Evolutionary conservation across 768 basidiomycete species (phyloP).

Genomic region (Phaeotremella fagi): DNA sequence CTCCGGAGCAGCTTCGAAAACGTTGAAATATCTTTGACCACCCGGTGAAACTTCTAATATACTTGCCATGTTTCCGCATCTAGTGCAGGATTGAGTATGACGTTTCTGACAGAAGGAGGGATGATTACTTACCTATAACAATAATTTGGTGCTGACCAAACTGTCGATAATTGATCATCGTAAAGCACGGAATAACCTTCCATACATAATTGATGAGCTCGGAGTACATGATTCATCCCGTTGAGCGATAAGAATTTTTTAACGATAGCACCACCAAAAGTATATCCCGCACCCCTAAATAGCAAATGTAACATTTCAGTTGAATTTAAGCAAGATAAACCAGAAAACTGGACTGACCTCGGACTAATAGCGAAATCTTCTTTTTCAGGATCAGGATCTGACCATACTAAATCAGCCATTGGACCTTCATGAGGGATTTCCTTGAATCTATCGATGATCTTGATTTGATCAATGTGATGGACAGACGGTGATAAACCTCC

Average conservation of each 20-base stretch:
- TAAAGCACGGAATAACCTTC: slow-evolving; percentile 98
- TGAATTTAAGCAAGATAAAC: no score
- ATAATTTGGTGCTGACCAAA: slow-evolving; percentile 98
- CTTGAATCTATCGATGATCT: slow-evolving; percentile 96
- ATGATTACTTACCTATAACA: slow-evolving; percentile 69
- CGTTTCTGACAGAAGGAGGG: neutral
- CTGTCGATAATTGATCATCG: slow-evolving; percentile 89
- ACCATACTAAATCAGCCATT: slow-evolving; percentile 99
- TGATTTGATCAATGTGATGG: slow-evolving; percentile 98
- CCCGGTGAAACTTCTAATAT: slow-evolving; percentile 93
- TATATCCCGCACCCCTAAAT: slow-evolving; percentile 98
- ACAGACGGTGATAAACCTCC: slow-evolving; percentile 98
- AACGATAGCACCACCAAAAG: slow-evolving; percentile 95
- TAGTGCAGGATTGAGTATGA: slow-evolving; percentile 9
- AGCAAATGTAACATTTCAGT: no score
- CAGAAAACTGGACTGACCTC: slow-evolving; percentile 57
- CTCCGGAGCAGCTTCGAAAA: slow-evolving; percentile 97
- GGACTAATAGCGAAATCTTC: slow-evolving; percentile 99
- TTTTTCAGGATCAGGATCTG: slow-evolving; percentile 97
- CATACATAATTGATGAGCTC: slow-evolving; percentile 99
- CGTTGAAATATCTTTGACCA: slow-evolving; percentile 84
- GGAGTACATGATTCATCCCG: slow-evolving; percentile 92
- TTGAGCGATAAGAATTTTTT: slow-evolving; percentile 96
- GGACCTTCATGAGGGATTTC: slow-evolving; percentile 99
- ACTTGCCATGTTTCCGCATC: slow-evolving; percentile 94